Evolutionary conservation across 352 stramenopile species (phyloP).

Genomic region (Globisporangium orthogonon): DNA sequence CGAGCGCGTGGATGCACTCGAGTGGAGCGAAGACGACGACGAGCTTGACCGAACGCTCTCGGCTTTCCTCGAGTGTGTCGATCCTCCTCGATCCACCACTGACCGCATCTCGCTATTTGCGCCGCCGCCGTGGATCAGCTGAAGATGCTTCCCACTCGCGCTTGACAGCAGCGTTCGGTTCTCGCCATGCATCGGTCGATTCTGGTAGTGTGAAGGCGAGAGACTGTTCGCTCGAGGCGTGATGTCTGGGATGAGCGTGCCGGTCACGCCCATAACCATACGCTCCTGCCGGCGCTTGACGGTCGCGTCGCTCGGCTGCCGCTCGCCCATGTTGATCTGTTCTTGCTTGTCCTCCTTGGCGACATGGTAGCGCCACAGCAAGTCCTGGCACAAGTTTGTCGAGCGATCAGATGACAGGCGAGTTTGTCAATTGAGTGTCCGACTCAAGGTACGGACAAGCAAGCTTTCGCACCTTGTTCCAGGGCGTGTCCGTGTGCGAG

Average conservation of each 20-base stretch:
- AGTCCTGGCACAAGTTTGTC: constrained; percentile 18
- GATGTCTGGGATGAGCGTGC: constrained; percentile 36
- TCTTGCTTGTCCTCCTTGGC: constrained; percentile 39
- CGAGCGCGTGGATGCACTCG: constrained; percentile 16
- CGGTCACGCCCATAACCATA: constrained; percentile 42
- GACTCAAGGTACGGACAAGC: not conserved
- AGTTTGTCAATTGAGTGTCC: too few species aligned
- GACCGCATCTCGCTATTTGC: not conserved
- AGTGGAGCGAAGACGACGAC: constrained; percentile 8
- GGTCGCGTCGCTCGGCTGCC: constrained; percentile 17
- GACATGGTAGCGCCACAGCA: constrained; percentile 47
- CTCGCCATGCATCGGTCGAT: not conserved
- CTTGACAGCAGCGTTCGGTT: not conserved
- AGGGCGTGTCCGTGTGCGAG: constrained; percentile 39
- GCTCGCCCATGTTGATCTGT: constrained; percentile 30
- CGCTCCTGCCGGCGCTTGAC: constrained; percentile 27
- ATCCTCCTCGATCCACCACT: not conserved
- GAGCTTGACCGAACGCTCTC: constrained; percentile 6
- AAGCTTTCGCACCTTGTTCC: constrained; percentile 33
- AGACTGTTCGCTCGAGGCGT: constrained; percentile 22
- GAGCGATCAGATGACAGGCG: too few species aligned
- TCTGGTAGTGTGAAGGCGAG: not conserved
- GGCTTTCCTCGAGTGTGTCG: constrained; percentile 1
- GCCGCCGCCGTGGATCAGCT: not conserved
- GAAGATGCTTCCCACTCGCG: constrained; percentile 6